These are phyloP conservation scores for Phytophthora podocarpi DNA, from an alignment of 352 stramenopile genomes.

Conservation along the genomic window DNA sequence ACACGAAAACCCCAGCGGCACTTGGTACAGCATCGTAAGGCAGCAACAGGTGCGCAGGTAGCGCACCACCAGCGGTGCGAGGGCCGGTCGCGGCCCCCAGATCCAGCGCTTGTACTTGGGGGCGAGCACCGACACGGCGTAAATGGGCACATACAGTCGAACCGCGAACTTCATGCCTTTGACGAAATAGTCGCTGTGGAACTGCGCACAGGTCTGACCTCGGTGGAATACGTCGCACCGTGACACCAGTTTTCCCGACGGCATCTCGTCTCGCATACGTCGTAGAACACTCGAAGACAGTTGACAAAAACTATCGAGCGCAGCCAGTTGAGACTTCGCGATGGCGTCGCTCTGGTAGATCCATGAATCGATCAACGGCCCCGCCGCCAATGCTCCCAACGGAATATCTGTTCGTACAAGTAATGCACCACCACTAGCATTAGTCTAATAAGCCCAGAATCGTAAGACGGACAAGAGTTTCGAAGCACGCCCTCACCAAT, in stretches of 20 bases:
- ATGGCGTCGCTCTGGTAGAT: constrained; percentile 61
- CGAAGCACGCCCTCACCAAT: constrained; percentile 39
- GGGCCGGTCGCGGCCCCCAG: constrained; percentile 50
- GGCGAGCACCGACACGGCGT: constrained; percentile 52
- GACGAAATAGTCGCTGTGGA: constrained; percentile 49
- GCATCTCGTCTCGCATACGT: constrained; percentile 67
- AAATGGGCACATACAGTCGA: constrained; percentile 71
- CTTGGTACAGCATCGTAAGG: constrained; percentile 67
- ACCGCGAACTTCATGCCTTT: constrained; percentile 47
- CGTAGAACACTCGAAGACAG: constrained; percentile 34
- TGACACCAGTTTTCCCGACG: constrained; percentile 39
- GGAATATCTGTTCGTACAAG: constrained; percentile 39
- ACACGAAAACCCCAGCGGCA: constrained; percentile 61
- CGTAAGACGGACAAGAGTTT: not conserved
- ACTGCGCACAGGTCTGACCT: constrained; percentile 45
- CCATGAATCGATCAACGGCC: constrained; percentile 69
- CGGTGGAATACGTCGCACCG: constrained; percentile 70
- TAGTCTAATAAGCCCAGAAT: not conserved
- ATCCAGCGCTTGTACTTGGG: constrained; percentile 69
- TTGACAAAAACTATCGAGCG: constrained; percentile 59
- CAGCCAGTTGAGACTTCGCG: constrained; percentile 45
- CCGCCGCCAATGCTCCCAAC: constrained; percentile 40
- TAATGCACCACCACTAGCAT: not conserved
- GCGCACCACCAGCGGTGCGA: constrained; percentile 39
- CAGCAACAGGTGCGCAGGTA: constrained; percentile 65